Evolutionary conservation across 1,284 basidiomycete genomes (phyloP).

Genomic region (Leccinum solheimii): DNA sequence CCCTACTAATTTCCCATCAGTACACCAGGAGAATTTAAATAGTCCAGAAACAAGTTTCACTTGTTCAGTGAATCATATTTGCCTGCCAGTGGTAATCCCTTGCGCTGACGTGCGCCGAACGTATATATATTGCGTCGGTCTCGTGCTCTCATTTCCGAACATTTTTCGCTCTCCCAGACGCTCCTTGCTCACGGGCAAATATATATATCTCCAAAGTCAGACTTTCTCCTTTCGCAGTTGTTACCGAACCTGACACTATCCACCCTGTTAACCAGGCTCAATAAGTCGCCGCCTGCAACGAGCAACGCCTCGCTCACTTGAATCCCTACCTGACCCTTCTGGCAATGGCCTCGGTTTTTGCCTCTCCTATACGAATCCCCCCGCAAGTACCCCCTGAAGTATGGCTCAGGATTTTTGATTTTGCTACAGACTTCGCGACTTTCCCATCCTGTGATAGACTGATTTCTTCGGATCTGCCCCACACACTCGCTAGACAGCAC

Average conservation of each 20-base stretch:
- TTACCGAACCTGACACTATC: neutral
- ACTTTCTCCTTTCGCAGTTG: conserved; percentile 8
- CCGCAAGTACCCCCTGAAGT: conserved; percentile 30
- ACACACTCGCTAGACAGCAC: conserved; percentile 15
- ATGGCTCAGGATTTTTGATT: conserved; percentile 31
- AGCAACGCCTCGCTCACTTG: neutral
- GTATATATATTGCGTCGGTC: neutral
- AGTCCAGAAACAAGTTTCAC: neutral
- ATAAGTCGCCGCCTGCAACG: neutral
- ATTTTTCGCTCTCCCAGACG: neutral
- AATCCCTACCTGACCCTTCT: neutral
- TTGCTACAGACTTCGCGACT: conserved; percentile 18
- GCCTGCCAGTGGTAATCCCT: neutral
- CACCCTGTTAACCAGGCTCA: neutral
- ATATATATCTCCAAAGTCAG: conserved; percentile 10
- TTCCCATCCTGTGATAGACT: conserved; percentile 12
- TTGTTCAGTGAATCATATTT: neutral
- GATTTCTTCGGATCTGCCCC: conserved; percentile 22
- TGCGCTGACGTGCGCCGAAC: neutral
- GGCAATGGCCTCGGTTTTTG: conserved; percentile 16
- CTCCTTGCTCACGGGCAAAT: conserved; percentile 18
- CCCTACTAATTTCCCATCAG: neutral
- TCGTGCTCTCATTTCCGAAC: conserved; percentile 1
- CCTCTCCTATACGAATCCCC: neutral
- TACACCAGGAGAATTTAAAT: neutral